Conservation (phyloP, 202 grass and related monocot genomes). For the Saccharum hybrid region DNA sequence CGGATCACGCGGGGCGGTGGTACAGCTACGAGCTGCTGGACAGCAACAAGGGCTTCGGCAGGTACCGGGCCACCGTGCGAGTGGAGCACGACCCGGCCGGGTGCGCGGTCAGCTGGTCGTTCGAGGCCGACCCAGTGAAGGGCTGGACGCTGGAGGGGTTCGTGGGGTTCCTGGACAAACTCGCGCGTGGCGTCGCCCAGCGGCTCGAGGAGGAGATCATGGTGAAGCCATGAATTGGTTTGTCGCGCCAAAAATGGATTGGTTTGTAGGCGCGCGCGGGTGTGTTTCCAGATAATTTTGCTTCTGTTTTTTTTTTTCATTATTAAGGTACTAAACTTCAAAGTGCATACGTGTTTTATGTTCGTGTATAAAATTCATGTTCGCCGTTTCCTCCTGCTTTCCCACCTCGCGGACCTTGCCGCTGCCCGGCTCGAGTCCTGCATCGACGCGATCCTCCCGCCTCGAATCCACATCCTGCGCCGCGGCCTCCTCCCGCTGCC, state of each 20-base stretch:
- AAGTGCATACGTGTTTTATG: no score
- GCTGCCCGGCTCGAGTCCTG: no score
- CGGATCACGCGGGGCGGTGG: constrained; percentile 45
- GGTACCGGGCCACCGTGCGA: constrained; percentile 60
- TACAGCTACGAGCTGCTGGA: constrained; percentile 80
- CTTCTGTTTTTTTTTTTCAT: no score
- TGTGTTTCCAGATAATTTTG: no score
- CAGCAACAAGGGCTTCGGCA: constrained; percentile 79
- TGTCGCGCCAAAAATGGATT: not conserved
- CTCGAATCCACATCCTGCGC: no score
- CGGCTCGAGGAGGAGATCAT: constrained; percentile 59
- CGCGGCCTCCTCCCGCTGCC: no score
- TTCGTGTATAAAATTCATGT: no score
- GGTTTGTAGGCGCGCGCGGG: no score
- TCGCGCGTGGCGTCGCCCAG: constrained; percentile 59
- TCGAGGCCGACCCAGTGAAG: constrained; percentile 61
- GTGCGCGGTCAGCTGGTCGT: constrained; percentile 74
- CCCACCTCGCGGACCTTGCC: no score
- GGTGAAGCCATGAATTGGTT: not conserved
- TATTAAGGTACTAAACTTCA: no score
- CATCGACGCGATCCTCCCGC: no score
- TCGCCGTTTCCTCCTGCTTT: no score
- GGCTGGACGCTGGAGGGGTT: constrained; percentile 64
- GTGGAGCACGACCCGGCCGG: constrained; percentile 52
- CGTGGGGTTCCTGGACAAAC: constrained; percentile 54